A percentile compares a stretch with the other conserved stretches of the same genome.
phyloP scores from a whole-genome alignment of 768 basidiomycete genomes.

The Nidularia pulvinata region DNA sequence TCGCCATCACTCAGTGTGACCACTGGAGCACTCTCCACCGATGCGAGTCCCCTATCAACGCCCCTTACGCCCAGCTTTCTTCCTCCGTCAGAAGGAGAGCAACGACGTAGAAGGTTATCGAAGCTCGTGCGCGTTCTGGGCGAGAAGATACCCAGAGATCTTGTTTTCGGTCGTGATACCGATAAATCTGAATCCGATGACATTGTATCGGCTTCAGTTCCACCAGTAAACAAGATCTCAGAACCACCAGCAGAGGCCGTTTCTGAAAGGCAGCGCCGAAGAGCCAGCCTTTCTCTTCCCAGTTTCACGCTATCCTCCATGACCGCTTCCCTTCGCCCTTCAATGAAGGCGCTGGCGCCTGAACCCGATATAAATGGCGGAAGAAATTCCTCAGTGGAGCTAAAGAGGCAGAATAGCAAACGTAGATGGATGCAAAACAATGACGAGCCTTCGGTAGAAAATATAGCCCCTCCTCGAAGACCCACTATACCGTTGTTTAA shows the following conservation, averaged over 20 bases:
- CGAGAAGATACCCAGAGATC: conserved; percentile 13
- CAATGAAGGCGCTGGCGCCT: background rate
- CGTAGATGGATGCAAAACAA: no score
- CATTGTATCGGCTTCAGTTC: background rate
- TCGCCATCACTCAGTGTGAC: no score
- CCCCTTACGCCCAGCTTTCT: background rate
- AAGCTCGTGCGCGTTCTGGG: conserved; percentile 17
- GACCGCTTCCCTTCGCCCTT: conserved; percentile 2
- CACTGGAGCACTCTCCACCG: background rate
- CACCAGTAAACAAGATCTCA: background rate
- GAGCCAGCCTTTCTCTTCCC: conserved; percentile 8
- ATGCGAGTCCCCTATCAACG: background rate
- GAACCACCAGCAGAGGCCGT: background rate
- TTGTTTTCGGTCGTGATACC: conserved; percentile 4
- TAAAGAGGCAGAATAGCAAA: no score
- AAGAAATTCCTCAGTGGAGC: no score
- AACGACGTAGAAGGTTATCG: conserved; percentile 6
- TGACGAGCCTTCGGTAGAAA: background rate
- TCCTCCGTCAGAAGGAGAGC: conserved; percentile 6
- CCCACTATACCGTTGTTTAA: no score
- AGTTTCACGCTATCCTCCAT: conserved; percentile 5
- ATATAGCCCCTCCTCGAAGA: background rate
- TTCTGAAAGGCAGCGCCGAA: conserved; percentile 2
- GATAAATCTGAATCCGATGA: background rate
- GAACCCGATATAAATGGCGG: no score